Evolutionary conservation across 257 asterid species (phyloP).

Genomic region (Voacanga thouarsii): DNA sequence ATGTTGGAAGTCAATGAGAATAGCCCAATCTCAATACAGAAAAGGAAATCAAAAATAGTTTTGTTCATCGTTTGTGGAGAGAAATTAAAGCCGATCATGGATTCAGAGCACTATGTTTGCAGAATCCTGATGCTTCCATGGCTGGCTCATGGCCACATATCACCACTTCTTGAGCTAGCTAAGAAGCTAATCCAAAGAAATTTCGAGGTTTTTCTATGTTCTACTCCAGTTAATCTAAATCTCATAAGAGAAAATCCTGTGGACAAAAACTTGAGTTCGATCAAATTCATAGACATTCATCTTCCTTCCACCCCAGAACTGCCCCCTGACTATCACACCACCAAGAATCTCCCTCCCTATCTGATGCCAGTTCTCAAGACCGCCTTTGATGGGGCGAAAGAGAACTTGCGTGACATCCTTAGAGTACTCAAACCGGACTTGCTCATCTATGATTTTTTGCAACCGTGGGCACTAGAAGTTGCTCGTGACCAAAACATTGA

Average conservation of each 20-base stretch:
- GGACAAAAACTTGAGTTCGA: background rate
- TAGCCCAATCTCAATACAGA: too few relatives aligned
- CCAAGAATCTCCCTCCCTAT: slow-evolving; percentile 21
- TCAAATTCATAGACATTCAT: slow-evolving; percentile 15
- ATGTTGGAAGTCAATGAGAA: too few relatives aligned
- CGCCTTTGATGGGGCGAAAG: slow-evolving; percentile 12
- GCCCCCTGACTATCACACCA: slow-evolving; percentile 16
- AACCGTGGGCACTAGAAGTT: slow-evolving; percentile 15
- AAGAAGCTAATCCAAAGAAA: slow-evolving; percentile 8
- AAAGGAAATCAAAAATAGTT: too few relatives aligned
- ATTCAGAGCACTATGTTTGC: background rate
- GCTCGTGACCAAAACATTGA: slow-evolving; percentile 7
- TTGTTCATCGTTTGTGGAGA: background rate
- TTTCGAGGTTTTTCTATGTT: slow-evolving; percentile 11
- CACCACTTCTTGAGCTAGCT: slow-evolving; percentile 22
- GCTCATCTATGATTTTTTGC: slow-evolving; percentile 16
- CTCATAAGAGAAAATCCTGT: background rate
- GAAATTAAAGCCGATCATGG: background rate
- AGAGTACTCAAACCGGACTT: slow-evolving; percentile 12
- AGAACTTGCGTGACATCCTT: slow-evolving; percentile 8
- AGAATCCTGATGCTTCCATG: slow-evolving; percentile 21
- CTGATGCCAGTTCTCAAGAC: slow-evolving; percentile 17
- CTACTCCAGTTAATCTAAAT: slow-evolving; percentile 13
- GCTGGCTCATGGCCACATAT: slow-evolving; percentile 22
- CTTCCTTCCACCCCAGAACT: slow-evolving; percentile 11